Percentiles rank a stretch among this genome's conserved stretches.
Evolutionary conservation across 805 yeast species (phyloP).

Genomic region (Teunomyces gatunensis): DNA sequence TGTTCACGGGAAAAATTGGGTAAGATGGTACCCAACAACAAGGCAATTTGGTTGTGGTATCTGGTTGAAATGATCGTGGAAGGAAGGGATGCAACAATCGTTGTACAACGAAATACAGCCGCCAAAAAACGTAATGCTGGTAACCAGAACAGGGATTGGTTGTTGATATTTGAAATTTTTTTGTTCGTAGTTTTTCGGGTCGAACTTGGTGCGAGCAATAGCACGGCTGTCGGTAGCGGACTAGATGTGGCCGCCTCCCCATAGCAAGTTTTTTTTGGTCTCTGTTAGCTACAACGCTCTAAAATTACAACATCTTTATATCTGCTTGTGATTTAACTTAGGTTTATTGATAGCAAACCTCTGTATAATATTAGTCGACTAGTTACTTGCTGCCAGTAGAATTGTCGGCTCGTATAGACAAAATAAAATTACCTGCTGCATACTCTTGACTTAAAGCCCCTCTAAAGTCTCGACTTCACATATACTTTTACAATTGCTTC

Average conservation of each 20-base stretch:
- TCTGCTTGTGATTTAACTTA: neutral
- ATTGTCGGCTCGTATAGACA: no score
- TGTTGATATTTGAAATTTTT: slow-evolving; percentile 4
- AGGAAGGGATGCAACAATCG: neutral
- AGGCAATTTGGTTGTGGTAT: neutral
- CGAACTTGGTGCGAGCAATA: slow-evolving; percentile 1
- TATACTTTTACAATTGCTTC: neutral
- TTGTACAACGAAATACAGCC: neutral
- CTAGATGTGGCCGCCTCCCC: neutral
- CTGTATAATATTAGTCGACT: no score
- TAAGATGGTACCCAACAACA: neutral
- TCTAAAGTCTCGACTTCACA: neutral
- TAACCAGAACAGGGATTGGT: slow-evolving; percentile 1
- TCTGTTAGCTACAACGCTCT: neutral
- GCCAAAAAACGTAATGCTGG: neutral
- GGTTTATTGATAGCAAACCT: neutral
- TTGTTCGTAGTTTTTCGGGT: slow-evolving; percentile 4
- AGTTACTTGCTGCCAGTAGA: no score
- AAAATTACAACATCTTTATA: neutral
- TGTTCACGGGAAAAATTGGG: neutral
- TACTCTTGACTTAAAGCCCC: no score
- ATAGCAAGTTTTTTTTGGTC: neutral
- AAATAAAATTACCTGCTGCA: no score
- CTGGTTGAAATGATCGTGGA: neutral
- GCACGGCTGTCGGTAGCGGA: neutral